Evolutionary conservation across 2,329 filamentous ascomycete species (phyloP).

Genomic region (Lachnum nothofagi): DNA sequence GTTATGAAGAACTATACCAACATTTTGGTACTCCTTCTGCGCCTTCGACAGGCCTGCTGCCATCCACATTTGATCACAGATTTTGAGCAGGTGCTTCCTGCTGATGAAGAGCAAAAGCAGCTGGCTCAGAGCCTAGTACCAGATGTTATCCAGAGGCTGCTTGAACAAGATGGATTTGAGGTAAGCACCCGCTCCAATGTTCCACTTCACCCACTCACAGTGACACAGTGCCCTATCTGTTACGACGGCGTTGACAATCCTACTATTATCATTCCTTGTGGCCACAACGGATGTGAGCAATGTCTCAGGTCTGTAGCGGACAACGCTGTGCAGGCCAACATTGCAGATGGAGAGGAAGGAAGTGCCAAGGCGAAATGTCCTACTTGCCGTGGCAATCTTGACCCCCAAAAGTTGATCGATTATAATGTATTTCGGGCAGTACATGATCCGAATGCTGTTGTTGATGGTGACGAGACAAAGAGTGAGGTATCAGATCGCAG

Average conservation of each 20-base stretch:
- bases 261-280: constrained; percentile 74
- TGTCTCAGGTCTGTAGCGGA: constrained; percentile 69
- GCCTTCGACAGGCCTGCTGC: constrained; percentile 75
- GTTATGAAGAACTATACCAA: constrained; percentile 71
- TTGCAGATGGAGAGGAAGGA: constrained; percentile 56
- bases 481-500: constrained; percentile 19
- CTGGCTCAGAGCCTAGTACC: constrained; percentile 57
- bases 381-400: constrained; percentile 64
- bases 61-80: constrained; percentile 69
- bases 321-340: constrained; percentile 46
- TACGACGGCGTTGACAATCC: constrained; percentile 71
- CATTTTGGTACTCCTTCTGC: constrained; percentile 72
- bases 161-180: constrained; percentile 44
- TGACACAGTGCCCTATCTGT: constrained; percentile 69
- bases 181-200: constrained; percentile 8
- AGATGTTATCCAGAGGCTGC: constrained; percentile 64
- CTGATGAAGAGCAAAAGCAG: constrained; percentile 41
- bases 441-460: constrained; percentile 53
- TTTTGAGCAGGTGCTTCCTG: constrained; percentile 42
- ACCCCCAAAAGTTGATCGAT: constrained; percentile 67
- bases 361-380: constrained; percentile 52
- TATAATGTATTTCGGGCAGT: constrained; percentile 68
- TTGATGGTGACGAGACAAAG: constrained; percentile 19
- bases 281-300: constrained; percentile 72
- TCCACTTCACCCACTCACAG: constrained; percentile 6